A percentile compares a stretch with the other conserved stretches of the same genome.
These are phyloP conservation scores for Paecilomyces fulvus DNA, from an alignment of 2,329 filamentous ascomycete species.

Conservation along the genomic window DNA sequence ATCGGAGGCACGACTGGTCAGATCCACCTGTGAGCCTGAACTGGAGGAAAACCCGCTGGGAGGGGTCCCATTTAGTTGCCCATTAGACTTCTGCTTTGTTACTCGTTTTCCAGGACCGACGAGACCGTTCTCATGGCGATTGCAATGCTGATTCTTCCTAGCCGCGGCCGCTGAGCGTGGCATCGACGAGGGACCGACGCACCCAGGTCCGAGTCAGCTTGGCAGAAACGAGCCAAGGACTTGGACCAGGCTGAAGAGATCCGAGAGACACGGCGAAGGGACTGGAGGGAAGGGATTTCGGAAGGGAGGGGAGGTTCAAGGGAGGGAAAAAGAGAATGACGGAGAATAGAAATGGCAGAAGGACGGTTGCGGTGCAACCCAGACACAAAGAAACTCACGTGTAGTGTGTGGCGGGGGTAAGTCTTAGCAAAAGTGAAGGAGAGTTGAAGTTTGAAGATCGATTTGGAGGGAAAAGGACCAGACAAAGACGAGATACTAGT, in stretches of 20 bases:
- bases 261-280: conserved; percentile 9
- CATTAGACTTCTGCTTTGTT: conserved; percentile 49
- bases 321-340: conserved; percentile 3
- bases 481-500: background rate
- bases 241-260: conserved; percentile 32
- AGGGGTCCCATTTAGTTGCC: conserved; percentile 44
- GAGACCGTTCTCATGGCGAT: conserved; percentile 78
- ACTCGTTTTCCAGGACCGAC: conserved; percentile 68
- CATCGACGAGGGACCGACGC: conserved; percentile 39
- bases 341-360: conserved; percentile 8
- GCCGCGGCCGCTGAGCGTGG: conserved; percentile 40
- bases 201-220: conserved; percentile 39
- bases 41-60: conserved; percentile 34
- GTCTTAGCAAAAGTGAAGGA: background rate
- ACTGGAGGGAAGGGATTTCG: background rate
- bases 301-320: background rate
- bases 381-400: background rate
- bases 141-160: conserved; percentile 58
- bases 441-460: background rate
- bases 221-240: conserved; percentile 42
- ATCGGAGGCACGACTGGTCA: conserved; percentile 30
- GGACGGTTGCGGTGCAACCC: background rate
- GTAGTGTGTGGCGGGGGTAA: background rate
- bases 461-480: background rate
- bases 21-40: conserved; percentile 31